phyloP scores from a whole-genome alignment of 352 stramenopile species.

The Discostella stelligera region DNA sequence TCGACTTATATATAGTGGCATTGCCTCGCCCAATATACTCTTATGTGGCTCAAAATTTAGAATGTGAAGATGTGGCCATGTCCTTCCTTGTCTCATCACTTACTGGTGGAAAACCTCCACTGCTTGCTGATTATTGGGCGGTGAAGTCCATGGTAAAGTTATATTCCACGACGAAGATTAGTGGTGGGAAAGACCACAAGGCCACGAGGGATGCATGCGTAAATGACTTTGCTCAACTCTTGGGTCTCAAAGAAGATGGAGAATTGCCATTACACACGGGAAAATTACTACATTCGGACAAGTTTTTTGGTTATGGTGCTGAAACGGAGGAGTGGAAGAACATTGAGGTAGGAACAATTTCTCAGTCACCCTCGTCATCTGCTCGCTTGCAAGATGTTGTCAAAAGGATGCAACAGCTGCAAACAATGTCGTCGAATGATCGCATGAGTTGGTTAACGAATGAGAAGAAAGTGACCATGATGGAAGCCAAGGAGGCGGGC shows the following conservation, averaged over 20 bases:
- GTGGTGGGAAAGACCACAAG: conserved; percentile 61
- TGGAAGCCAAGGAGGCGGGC: conserved; percentile 35
- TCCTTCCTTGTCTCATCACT: conserved; percentile 71
- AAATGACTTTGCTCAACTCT: conserved; percentile 62
- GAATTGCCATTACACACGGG: conserved; percentile 20
- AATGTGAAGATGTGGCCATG: conserved; percentile 83
- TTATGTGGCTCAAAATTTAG: conserved; percentile 60
- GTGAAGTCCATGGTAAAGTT: conserved; percentile 71
- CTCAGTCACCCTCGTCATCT: conserved; percentile 4
- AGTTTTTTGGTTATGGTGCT: conserved; percentile 49
- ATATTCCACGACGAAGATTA: conserved; percentile 63
- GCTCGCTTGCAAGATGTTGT: conserved; percentile 29
- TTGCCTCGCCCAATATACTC: conserved; percentile 58
- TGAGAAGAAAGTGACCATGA: conserved; percentile 15
- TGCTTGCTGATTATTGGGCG: conserved; percentile 77
- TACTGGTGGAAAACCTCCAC: conserved; percentile 63
- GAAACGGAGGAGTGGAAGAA: conserved; percentile 41
- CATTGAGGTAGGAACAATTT: conserved; percentile 15
- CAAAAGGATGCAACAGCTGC: conserved; percentile 13
- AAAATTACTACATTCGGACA: conserved; percentile 14
- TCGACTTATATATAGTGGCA: conserved; percentile 67
- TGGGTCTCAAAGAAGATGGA: conserved; percentile 57
- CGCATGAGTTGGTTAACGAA: conserved; percentile 33
- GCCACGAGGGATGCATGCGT: conserved; percentile 64
- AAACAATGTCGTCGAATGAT: conserved; percentile 14